Evolutionary conservation across 768 basidiomycete genomes (phyloP), one percentile per base, ranked within the genome.

Genomic region (Hortiboletus flavorubellus): DNA sequence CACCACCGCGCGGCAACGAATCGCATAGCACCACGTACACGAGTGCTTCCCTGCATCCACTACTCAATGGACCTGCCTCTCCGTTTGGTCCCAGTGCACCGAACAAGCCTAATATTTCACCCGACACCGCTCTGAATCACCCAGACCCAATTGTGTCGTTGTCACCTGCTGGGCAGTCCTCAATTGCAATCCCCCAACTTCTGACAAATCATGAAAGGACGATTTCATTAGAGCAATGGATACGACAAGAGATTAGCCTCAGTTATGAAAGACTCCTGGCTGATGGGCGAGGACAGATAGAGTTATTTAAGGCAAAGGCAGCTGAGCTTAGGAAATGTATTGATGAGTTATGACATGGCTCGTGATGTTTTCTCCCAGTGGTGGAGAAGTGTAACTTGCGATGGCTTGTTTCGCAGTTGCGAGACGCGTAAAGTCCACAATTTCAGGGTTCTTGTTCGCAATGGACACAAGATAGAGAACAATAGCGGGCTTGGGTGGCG

Each of bases 151-250:
- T 59, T 26, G 33, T 68, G 26, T 53, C 59, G 37, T 23, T 66
- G 31, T 62, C 58, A 5, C 49, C 57, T 14, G 33, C 54, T 34
- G 55, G 53, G 30, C 48, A 56, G 7, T 55, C 64, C 31, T 49
- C 41, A 40, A 30, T 62, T 52, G 18, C 56, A 31, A 33, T 37
- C 33, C n/a, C 64, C n/a, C 59, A 62, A 43, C 30, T 16, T 57
- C 70, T 53, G 46, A 69, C 58, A 51, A 68, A 43, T 34, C 81
- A 81, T 18, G 88, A 93, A 66, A 75, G 85, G 55, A 72, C 77
- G 18, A 86, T 93, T 88, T 88, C 90, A 0, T 78, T 94, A 46
- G 91, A 93, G 64, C 83, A 93, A 64, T 89, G 89, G 82, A 84
- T 93, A 54, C 77, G 86, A 51, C 80, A 83, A 60, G 90, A 93